Evolutionary conservation across 495 filamentous ascomycete species (phyloP).

Genomic region (Aspergillus cristatus): DNA sequence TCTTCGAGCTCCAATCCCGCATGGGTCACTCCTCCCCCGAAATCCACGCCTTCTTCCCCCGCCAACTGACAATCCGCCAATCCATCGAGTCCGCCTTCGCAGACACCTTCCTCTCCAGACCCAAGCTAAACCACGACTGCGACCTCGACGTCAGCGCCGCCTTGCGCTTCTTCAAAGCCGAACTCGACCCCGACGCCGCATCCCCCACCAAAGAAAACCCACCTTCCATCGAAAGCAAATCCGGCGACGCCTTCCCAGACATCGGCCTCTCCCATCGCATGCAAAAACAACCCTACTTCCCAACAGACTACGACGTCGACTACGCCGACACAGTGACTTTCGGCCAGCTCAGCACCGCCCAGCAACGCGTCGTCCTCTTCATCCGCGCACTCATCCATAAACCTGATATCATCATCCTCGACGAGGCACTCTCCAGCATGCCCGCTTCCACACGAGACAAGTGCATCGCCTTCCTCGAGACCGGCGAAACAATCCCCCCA

Average conservation of each 20-base stretch:
- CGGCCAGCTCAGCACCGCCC: conserved; percentile 62
- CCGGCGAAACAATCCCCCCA: conserved; percentile 34
- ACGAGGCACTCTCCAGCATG: conserved; percentile 91
- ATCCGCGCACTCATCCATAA: conserved; percentile 72
- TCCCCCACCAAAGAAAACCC: conserved; percentile 4
- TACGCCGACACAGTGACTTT: conserved; percentile 68
- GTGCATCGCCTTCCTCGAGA: conserved; percentile 66
- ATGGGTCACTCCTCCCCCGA: conserved; percentile 92
- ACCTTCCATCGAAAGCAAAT: conserved; percentile 3
- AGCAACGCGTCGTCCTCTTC: conserved; percentile 79
- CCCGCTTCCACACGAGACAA: conserved; percentile 72
- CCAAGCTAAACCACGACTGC: conserved; percentile 47
- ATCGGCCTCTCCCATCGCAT: not conserved
- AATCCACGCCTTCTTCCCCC: conserved; percentile 87
- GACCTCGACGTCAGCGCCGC: conserved; percentile 51
- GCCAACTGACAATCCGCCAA: conserved; percentile 61
- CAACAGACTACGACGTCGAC: conserved; percentile 30
- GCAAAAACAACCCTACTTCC: conserved; percentile 3
- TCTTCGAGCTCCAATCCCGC: conserved; percentile 84
- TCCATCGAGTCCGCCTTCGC: conserved; percentile 79
- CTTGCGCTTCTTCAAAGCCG: conserved; percentile 63
- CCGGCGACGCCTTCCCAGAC: conserved; percentile 5
- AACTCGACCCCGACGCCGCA: conserved; percentile 50
- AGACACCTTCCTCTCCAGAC: conserved; percentile 69
- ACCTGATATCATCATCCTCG: conserved; percentile 82